These are phyloP conservation scores for Suillus discolor DNA, from an alignment of 768 basidiomycete species.

Conservation along the genomic window DNA sequence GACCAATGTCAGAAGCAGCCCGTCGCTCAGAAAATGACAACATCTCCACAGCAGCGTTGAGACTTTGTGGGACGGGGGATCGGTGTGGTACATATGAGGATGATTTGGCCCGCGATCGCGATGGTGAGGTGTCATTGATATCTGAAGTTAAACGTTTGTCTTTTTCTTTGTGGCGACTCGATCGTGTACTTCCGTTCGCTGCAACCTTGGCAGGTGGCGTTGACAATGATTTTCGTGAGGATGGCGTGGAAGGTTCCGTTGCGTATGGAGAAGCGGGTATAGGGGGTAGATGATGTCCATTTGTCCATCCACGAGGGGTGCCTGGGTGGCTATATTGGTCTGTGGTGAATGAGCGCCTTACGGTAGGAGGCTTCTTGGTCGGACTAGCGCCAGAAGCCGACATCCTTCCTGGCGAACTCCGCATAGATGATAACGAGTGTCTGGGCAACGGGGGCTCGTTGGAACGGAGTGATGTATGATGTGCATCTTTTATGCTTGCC, in stretches of 20 bases:
- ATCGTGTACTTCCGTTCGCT: slow-evolving; percentile 20
- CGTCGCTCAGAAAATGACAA: slow-evolving; percentile 40
- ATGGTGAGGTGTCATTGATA: slow-evolving; percentile 39
- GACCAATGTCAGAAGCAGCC: slow-evolving; percentile 30
- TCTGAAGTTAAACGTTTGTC: slow-evolving; percentile 37
- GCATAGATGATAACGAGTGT: slow-evolving; percentile 36
- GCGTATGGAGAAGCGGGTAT: slow-evolving; percentile 71
- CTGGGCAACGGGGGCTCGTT: slow-evolving; percentile 26
- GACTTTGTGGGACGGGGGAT: slow-evolving; percentile 65
- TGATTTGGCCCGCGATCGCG: slow-evolving; percentile 55
- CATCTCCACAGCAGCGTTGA: slow-evolving; percentile 73
- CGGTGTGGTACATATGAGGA: slow-evolving; percentile 57
- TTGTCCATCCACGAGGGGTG: slow-evolving; percentile 35
- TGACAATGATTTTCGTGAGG: slow-evolving; percentile 50
- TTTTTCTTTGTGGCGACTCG: slow-evolving; percentile 33
- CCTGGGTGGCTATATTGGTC: slow-evolving; percentile 30
- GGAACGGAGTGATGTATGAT: slow-evolving; percentile 33
- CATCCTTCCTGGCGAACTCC: slow-evolving; percentile 34
- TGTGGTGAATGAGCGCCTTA: slow-evolving; percentile 36
- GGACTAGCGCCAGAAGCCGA: slow-evolving; percentile 22
- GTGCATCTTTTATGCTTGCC: slow-evolving; percentile 37
- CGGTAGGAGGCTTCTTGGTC: slow-evolving; percentile 29
- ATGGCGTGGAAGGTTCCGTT: slow-evolving; percentile 61
- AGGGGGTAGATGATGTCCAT: slow-evolving; percentile 54
- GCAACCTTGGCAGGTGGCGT: slow-evolving; percentile 37